A percentile compares a stretch with the other conserved stretches of the same genome.
Evolutionary conservation across 345 rosid species (phyloP).

Genomic region (Melastoma malabathricum): DNA sequence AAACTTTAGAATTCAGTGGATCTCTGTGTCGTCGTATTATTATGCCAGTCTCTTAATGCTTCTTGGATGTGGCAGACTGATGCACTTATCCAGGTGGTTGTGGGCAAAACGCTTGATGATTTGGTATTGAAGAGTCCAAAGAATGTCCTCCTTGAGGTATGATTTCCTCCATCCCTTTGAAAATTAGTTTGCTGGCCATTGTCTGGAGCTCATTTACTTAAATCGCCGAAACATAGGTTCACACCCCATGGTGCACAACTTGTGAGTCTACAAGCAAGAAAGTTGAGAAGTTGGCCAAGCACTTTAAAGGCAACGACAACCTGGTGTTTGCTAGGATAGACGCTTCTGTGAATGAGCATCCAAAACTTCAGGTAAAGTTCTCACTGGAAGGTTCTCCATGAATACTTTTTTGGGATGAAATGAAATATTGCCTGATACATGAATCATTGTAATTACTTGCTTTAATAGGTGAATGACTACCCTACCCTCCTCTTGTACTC

Average conservation of each 20-base stretch:
- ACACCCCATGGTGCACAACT: slow-evolving; percentile 74
- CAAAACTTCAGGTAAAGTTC: slow-evolving; percentile 45
- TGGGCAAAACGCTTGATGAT: slow-evolving; percentile 76
- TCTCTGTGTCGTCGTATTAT: too few species aligned
- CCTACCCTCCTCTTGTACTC: slow-evolving; percentile 58
- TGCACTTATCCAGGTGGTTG: slow-evolving; percentile 38
- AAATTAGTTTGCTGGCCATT: background rate
- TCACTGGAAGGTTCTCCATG: background rate
- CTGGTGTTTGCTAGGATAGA: slow-evolving; percentile 67
- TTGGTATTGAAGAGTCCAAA: slow-evolving; percentile 51
- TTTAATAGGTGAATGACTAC: slow-evolving; percentile 47
- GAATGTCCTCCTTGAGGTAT: slow-evolving; percentile 76
- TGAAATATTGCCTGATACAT: background rate
- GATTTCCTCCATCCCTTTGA: slow-evolving; percentile 4
- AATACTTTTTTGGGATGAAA: background rate
- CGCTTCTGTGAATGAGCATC: slow-evolving; percentile 80
- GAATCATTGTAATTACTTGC: background rate
- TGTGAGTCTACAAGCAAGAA: slow-evolving; percentile 67
- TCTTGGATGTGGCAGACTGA: slow-evolving; percentile 30
- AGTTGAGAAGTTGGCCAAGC: slow-evolving; percentile 71
- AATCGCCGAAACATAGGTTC: slow-evolving; percentile 25
- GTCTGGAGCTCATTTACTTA: background rate
- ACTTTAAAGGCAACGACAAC: slow-evolving; percentile 57
- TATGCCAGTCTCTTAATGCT: background rate
- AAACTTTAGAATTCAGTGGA: too few species aligned